Evolutionary conservation across 139 green algal species (phyloP), one percentile per base, ranked within the genome.

Genomic region (Micromonas commoda): DNA sequence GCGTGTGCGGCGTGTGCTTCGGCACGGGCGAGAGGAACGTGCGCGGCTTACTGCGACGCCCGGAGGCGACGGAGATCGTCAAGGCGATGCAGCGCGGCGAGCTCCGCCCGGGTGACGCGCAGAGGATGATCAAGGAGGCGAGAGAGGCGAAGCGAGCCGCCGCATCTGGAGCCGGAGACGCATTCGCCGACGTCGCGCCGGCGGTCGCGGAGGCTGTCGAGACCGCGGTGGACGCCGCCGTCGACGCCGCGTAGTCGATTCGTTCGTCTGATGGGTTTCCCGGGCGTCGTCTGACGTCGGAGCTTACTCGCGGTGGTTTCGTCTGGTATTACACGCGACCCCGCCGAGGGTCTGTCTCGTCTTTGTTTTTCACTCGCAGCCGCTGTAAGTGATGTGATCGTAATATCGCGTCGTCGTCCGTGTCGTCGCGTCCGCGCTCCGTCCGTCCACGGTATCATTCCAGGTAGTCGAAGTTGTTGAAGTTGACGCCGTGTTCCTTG

Each of bases 1-100:
- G 92, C 33, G 90, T 98, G 38, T 98, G 94, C 82, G 91, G 91
- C 1, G 88, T 94, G 34, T 98, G 94, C 87, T 96, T 98, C 77
- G 94, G 95, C 63, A 98, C 94, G 26, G 95, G 95, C 0, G 80
- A 96, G 77, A 80, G 82, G 19, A 98, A 99, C 82, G 90, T 95
- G 31, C 87, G 82, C 34, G 95, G 95, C 3, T 86, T 99, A 82
- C 88, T 99, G 73, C 85, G 95, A 13, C 85, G 91, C 16, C 94
- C 95, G 0, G 94, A 98, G 83, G 88, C 93, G 0, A 93, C 88
- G 0, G 82, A 87, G 71, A 79, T 99, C 38, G 91, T 99, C 26
- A 82, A 96, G 75, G 90, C 92, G 73, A 99, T 99, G 94, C 90
- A 97, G 82, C 87, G 91, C 45, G 94, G 94, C 0, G 85, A 90